Percentiles rank a stretch among this genome's conserved stretches.
phyloP scores from a whole-genome alignment of 1,284 basidiomycete genomes.

The Phaffia rhodozyma region DNA sequence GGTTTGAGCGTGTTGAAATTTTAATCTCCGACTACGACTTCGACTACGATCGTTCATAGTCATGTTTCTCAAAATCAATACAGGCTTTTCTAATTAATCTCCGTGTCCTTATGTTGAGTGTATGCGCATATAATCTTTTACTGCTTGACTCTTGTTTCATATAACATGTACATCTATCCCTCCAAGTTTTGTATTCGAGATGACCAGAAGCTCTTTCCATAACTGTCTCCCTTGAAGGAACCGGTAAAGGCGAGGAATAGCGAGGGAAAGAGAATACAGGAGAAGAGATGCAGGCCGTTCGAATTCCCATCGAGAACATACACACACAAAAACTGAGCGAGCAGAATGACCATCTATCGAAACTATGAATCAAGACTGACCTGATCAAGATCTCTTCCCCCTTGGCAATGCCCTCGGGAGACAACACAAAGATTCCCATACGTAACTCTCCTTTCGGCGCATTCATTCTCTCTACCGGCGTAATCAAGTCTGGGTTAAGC shows the following conservation, averaged over 20 bases:
- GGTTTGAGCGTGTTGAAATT: too few species aligned
- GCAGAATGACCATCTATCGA: background rate
- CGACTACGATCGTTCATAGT: too few species aligned
- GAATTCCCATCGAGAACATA: background rate
- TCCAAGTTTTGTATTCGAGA: background rate
- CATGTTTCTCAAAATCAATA: too few species aligned
- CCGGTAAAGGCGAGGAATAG: background rate
- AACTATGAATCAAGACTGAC: background rate
- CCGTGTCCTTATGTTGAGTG: too few species aligned
- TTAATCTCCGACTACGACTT: too few species aligned
- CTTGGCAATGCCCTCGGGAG: conserved; percentile 10
- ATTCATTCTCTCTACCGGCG: conserved; percentile 2
- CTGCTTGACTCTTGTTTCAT: too few species aligned
- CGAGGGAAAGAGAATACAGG: background rate
- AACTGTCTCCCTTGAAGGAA: background rate
- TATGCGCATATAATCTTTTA: too few species aligned
- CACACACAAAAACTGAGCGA: too few species aligned
- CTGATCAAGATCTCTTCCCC: conserved; percentile 17
- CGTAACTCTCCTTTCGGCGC: conserved; percentile 9
- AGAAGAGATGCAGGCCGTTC: background rate
- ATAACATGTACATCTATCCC: too few species aligned
- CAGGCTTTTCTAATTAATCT: too few species aligned
- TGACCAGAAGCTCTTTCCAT: conserved; percentile 14
- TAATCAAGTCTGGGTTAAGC: background rate
- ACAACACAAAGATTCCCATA: conserved; percentile 15